phyloP scores from a whole-genome alignment of 2,329 filamentous ascomycete species.

The Exophiala calicioides region DNA sequence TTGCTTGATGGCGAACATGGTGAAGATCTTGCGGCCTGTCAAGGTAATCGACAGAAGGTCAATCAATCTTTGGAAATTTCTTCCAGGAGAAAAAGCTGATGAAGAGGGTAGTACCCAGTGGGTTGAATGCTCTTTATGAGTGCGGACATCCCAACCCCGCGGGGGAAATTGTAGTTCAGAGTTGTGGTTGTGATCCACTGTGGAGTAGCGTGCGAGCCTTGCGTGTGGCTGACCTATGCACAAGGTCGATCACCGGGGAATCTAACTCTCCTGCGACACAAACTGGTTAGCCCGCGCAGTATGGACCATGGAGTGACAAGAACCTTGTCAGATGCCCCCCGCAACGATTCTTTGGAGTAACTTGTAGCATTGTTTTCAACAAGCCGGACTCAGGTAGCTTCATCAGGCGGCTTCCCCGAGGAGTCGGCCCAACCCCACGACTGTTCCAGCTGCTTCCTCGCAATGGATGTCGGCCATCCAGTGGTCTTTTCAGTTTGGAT shows the following conservation, averaged over 20 bases:
- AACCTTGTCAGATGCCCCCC: too few species aligned
- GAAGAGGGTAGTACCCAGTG: too few species aligned
- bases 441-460: constrained; percentile 3
- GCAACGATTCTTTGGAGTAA: too few species aligned
- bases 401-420: neutral
- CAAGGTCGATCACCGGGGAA: constrained; percentile 1
- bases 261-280: neutral
- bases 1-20: constrained; percentile 9
- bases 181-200: neutral
- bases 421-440: constrained; percentile 1
- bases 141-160: too few species aligned
- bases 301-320: too few species aligned
- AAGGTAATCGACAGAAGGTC: neutral
- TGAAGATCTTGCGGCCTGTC: neutral
- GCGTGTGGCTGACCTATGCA: constrained; percentile 2
- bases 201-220: neutral
- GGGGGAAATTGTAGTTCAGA: too few species aligned
- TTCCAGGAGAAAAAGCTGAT: too few species aligned
- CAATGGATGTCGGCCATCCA: constrained; percentile 9
- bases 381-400: neutral
- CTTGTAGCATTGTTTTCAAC: neutral
- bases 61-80: too few species aligned
- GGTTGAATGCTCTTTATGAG: too few species aligned
- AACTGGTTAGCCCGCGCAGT: too few species aligned
- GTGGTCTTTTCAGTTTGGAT: constrained; percentile 4